Base-by-base conservation (phyloP, 257 asterid genomes). In the Capsicum baccatum region DNA sequence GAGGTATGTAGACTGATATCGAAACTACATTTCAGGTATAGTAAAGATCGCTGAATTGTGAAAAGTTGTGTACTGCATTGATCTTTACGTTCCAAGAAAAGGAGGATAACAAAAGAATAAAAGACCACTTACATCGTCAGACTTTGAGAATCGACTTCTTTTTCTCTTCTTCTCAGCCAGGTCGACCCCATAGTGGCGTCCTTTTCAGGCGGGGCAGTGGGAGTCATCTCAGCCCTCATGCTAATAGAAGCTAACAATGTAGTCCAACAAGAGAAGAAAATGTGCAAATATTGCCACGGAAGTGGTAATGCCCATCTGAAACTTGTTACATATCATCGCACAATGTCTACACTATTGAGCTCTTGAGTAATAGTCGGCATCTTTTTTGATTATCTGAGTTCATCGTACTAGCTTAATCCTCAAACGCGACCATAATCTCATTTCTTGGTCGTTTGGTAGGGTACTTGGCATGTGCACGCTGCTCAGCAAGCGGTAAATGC, bases 161-260 rank as follows among this genome's bases (percentile, higher is more conserved):
- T 52, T 39, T 71, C 39, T 76, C 42, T 83, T 71, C 83, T 64
- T 85, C 86, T 86, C 93, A 94, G 99, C 87, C 93, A 94, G 95
- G 98, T 96, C 79, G 99, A 96, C 85, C 97, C 98, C 64, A 96
- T 96, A 58, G 98, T 94, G 58, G 99, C 98, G 85, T 94, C 98
- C 11, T 96, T 96, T 89, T 91, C 98, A n/a, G 99, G 99, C 56
- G 99, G 99, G 59, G 97, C 98, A 6, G 98, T 96, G 47, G 98
- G 98, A n/a, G 97, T 94, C 85, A 94, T 96, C 82, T 91, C 98
- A 21, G 92, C 98, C 8, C 81, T 94, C 89, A 93, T 93, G 98
- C 87, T 94, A 85, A 88, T 96, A 9, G 99, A 95, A 88, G 91
- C 91, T 76, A 95, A 92, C 92, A 95, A 94, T 83, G 99, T 91